Percentiles rank a stretch among this genome's conserved stretches.
Conservation (phyloP, 306 rosid species). For the Malus asiatica region DNA sequence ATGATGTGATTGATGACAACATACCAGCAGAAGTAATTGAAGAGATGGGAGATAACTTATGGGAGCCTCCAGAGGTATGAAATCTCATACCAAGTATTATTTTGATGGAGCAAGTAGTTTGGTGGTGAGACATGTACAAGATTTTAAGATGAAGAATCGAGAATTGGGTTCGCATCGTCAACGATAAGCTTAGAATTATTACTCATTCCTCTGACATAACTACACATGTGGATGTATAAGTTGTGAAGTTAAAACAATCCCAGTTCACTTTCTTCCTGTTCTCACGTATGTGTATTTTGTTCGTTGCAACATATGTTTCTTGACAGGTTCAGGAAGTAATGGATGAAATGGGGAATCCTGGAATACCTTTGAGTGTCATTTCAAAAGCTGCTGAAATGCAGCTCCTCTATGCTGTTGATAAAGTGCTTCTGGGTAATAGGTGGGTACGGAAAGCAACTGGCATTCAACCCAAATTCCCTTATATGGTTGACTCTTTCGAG, state of each 20-base stretch:
- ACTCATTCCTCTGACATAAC: not conserved
- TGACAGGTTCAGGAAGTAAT: constrained; percentile 84
- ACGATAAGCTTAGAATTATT: not conserved
- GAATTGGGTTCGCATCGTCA: not conserved
- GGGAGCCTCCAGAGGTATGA: constrained; percentile 96
- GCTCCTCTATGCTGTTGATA: constrained; percentile 77
- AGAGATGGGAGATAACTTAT: constrained; percentile 79
- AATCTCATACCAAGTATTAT: not conserved
- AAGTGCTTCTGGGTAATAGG: constrained; percentile 79
- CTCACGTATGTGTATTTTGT: constrained; percentile 4
- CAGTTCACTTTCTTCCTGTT: not conserved
- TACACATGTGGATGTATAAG: not conserved
- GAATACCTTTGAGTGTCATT: constrained; percentile 85
- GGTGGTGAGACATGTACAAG: not conserved
- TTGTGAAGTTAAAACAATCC: not conserved
- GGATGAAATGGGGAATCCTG: constrained; percentile 83
- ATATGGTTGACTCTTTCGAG: constrained; percentile 93
- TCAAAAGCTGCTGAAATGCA: constrained; percentile 94
- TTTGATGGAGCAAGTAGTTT: not conserved
- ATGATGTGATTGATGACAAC: constrained; percentile 87
- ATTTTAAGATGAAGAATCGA: not conserved
- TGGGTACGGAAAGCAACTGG: constrained; percentile 92
- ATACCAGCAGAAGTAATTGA: constrained; percentile 80
- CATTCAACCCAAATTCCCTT: constrained; percentile 93
- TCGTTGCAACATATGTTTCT: constrained; percentile 4